Evolutionary conservation across 305 asterid species (phyloP).

Genomic region (Solanum chacoense): DNA sequence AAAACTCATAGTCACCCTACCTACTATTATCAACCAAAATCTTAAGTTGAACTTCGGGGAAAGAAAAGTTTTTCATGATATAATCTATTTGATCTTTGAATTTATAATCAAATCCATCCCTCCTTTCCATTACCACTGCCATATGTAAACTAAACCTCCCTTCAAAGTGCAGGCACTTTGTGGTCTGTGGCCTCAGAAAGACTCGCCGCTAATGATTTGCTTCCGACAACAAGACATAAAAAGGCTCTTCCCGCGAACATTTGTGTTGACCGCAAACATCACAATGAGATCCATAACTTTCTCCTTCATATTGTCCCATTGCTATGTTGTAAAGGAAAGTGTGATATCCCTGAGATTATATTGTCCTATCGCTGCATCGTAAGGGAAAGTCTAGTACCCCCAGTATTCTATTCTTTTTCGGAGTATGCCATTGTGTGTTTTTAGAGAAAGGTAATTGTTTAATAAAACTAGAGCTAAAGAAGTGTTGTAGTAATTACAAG

Average conservation of each 20-base stretch:
- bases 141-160: not conserved
- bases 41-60: not conserved
- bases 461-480: not conserved
- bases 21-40: not conserved
- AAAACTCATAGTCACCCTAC: not conserved
- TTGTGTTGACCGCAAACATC: not conserved
- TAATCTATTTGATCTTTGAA: not conserved
- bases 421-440: not conserved
- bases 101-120: not conserved
- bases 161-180: not conserved
- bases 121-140: not conserved
- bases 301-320: not conserved
- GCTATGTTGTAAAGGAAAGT: not conserved
- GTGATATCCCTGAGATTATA: not conserved
- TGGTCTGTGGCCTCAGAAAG: not conserved
- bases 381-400: not conserved
- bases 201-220: not conserved
- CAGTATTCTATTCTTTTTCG: not conserved
- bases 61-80: not conserved
- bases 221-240: not conserved
- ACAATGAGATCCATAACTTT: not conserved
- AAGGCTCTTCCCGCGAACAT: not conserved
- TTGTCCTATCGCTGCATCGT: not conserved
- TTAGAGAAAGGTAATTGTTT: not conserved
- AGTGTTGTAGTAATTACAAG: not conserved